phyloP scores from a whole-genome alignment of 768 basidiomycete genomes.

The Lactifluus hygrophoroides region DNA sequence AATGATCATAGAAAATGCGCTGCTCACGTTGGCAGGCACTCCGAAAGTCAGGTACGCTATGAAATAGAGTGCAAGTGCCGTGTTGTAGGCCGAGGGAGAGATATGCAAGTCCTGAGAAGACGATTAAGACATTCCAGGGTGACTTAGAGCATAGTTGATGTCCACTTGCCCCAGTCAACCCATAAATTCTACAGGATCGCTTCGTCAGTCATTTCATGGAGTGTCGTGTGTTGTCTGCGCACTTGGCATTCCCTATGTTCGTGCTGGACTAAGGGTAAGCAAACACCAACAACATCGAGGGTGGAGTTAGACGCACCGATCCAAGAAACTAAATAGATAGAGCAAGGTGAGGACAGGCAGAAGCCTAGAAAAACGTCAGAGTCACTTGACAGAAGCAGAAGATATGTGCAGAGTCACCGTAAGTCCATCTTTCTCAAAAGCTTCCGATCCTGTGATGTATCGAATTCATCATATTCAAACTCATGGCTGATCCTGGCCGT shows the following conservation, averaged over 20 bases:
- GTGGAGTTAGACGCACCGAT: slow-evolving; percentile 25
- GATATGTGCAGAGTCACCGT: slow-evolving; percentile 1
- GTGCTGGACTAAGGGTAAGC: slow-evolving; percentile 12
- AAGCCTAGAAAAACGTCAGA: slow-evolving; percentile 22
- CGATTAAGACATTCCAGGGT: background rate
- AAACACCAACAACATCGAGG: background rate
- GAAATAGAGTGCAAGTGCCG: slow-evolving; percentile 50
- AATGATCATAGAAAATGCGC: background rate
- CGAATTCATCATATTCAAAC: background rate
- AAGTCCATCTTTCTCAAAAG: slow-evolving; percentile 16
- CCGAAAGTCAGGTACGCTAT: slow-evolving; percentile 54
- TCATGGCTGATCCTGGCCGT: background rate
- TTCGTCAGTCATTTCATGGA: background rate
- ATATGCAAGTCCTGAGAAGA: slow-evolving; percentile 42
- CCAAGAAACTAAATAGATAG: slow-evolving; percentile 36
- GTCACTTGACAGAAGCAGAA: background rate
- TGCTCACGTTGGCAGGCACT: slow-evolving; percentile 47
- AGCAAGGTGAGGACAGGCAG: slow-evolving; percentile 35
- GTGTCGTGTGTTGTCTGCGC: background rate
- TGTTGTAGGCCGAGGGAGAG: slow-evolving; percentile 45
- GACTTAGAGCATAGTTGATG: background rate
- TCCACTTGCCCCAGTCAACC: slow-evolving; percentile 27
- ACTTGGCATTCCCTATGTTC: slow-evolving; percentile 36
- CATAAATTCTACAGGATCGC: slow-evolving; percentile 38
- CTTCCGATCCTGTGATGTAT: slow-evolving; percentile 1